Percentiles rank a stretch among this genome's conserved stretches.
Evolutionary conservation across 176 grass and related monocot genomes (phyloP).

Genomic region (Eremochloa ophiuroides): DNA sequence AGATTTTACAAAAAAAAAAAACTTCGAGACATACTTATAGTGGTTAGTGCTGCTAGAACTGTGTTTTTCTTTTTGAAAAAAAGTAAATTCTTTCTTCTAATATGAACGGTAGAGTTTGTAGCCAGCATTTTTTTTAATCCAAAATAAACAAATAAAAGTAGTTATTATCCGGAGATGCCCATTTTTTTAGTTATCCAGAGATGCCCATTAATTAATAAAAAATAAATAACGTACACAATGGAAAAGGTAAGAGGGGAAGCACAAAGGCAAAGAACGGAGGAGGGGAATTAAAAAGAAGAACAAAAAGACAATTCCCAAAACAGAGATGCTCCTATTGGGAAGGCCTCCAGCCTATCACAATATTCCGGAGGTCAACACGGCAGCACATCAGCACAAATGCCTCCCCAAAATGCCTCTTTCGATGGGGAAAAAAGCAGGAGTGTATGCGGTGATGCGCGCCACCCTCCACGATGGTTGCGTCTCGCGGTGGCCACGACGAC

Average conservation of each 20-base stretch:
- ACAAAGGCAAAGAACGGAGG: not conserved
- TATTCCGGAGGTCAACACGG: slow-evolving; percentile 19
- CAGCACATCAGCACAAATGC: not conserved
- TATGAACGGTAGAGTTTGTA: not conserved
- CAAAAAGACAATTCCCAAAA: not conserved
- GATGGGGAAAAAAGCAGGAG: not conserved
- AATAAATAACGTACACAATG: not conserved
- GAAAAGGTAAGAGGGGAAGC: not conserved
- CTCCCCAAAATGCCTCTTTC: not conserved
- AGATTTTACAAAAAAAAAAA: too few relatives aligned
- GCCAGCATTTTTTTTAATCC: not conserved
- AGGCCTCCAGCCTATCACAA: slow-evolving; percentile 32
- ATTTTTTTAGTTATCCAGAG: not conserved
- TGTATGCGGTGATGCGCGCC: not conserved
- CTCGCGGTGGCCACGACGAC: not conserved
- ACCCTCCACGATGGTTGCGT: slow-evolving; percentile 9
- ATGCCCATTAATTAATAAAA: slow-evolving; percentile 13
- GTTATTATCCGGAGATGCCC: too few relatives aligned
- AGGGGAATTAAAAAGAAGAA: not conserved
- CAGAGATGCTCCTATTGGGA: slow-evolving; percentile 39
- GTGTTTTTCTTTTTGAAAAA: not conserved
- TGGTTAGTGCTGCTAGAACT: not conserved
- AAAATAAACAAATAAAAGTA: not conserved
- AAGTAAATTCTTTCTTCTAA: not conserved
- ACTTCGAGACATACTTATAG: too few relatives aligned